Evolutionary conservation across 75 land plant species (phyloP).

Genomic region (Isoetes taiwanensis): DNA sequence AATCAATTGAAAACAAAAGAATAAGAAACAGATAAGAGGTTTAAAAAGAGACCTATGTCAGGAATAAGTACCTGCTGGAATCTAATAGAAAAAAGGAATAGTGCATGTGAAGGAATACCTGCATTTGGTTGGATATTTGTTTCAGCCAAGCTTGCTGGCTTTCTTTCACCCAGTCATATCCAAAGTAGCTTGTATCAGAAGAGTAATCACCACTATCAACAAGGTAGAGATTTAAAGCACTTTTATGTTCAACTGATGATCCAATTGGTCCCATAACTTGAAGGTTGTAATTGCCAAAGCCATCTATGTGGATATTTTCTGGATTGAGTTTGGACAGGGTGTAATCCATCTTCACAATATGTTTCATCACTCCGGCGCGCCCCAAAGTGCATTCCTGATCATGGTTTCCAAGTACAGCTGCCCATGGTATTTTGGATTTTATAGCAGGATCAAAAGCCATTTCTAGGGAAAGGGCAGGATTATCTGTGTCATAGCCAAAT

Average conservation of each 20-base stretch:
- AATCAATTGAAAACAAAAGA: too few relatives aligned
- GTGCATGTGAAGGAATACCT: too few relatives aligned
- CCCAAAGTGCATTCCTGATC: conserved; percentile 58
- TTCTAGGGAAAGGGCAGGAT: conserved; percentile 40
- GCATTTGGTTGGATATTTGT: conserved; percentile 32
- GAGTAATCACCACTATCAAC: conserved; percentile 85
- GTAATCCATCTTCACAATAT: conserved; percentile 44
- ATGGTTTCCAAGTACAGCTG: conserved; percentile 80
- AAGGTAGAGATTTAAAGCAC: conserved; percentile 63
- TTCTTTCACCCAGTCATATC: conserved; percentile 77
- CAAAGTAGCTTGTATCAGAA: conserved; percentile 33
- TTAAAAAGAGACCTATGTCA: too few relatives aligned
- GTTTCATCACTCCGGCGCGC: conserved; percentile 47
- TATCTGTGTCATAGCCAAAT: conserved; percentile 32
- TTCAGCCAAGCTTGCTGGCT: conserved; percentile 73
- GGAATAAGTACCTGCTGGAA: too few relatives aligned
- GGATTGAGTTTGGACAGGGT: conserved; percentile 56
- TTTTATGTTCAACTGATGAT: conserved; percentile 34
- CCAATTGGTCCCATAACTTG: conserved; percentile 40
- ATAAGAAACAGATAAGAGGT: too few relatives aligned
- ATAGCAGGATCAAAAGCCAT: conserved; percentile 67
- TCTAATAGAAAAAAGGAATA: too few relatives aligned
- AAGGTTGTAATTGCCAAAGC: conserved; percentile 68
- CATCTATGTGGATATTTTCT: conserved; percentile 29
- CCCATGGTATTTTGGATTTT: conserved; percentile 58